Percentiles rank a stretch among this genome's conserved stretches.
Evolutionary conservation across 805 yeast genomes (phyloP).

Genomic region (Komagataella populi): DNA sequence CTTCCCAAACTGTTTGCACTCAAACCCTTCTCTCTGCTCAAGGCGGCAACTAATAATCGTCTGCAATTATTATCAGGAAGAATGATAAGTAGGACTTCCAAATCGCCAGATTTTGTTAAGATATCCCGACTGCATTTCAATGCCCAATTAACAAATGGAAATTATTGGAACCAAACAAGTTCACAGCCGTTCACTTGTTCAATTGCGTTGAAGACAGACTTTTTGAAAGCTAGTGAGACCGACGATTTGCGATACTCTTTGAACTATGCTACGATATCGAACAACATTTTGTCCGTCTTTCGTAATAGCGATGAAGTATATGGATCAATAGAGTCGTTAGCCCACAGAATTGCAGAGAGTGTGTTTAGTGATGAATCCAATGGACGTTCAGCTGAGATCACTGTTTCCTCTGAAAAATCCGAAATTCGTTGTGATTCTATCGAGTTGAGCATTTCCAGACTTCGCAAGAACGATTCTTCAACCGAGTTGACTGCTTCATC

Average conservation of each 20-base stretch:
- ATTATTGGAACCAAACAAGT: slow-evolving; percentile 57
- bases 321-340: slow-evolving; percentile 23
- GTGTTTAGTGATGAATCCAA: slow-evolving; percentile 4
- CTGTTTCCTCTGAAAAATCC: slow-evolving; percentile 34
- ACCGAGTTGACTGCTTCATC: not conserved
- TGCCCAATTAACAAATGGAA: slow-evolving; percentile 15
- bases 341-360: slow-evolving; percentile 29
- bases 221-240: slow-evolving; percentile 57
- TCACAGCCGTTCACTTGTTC: slow-evolving; percentile 56
- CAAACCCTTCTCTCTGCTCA: not conserved
- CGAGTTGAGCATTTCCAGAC: slow-evolving; percentile 1
- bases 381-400: slow-evolving; percentile 9
- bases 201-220: slow-evolving; percentile 49
- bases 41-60: not conserved
- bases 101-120: not conserved
- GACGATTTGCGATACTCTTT: slow-evolving; percentile 77
- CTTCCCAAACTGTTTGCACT: not conserved
- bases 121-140: not conserved
- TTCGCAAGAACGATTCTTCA: not conserved
- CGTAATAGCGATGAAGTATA: slow-evolving; percentile 11
- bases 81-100: not conserved
- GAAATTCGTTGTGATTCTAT: slow-evolving; percentile 40
- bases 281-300: not conserved
- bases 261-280: slow-evolving; percentile 75
- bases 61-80: not conserved